Conservation (phyloP, 345 rosid species). For the Raphanus raphanistrum region DNA sequence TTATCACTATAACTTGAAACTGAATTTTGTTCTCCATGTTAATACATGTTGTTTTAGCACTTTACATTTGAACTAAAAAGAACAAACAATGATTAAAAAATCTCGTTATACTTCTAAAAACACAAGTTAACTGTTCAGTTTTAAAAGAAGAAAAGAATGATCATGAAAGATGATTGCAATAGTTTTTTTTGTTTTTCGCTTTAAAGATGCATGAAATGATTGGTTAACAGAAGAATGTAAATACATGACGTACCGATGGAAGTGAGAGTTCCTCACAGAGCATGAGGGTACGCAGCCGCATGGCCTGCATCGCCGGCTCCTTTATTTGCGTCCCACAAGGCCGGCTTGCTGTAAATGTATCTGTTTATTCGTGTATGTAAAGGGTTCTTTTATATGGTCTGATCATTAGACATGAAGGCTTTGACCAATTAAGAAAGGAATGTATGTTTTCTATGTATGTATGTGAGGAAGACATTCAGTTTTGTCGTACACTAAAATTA, state of each 20-base stretch:
- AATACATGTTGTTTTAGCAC: not conserved
- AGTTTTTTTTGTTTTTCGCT: not conserved
- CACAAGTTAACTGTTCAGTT: not conserved
- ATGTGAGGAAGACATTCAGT: slow-evolving; percentile 1
- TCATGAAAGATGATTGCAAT: not conserved
- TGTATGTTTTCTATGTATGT: no score
- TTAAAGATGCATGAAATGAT: slow-evolving; percentile 7
- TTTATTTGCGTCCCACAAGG: not conserved
- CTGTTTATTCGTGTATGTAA: not conserved
- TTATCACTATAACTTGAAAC: slow-evolving; percentile 37
- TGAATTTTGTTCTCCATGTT: slow-evolving; percentile 20
- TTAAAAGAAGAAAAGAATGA: not conserved
- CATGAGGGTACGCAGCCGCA: slow-evolving; percentile 32
- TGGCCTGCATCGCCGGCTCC: not conserved
- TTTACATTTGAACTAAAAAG: not conserved
- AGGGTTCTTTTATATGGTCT: not conserved
- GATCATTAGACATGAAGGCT: slow-evolving; percentile 8
- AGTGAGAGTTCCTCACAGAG: slow-evolving; percentile 35
- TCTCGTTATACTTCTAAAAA: not conserved
- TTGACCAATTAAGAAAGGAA: slow-evolving; percentile 16
- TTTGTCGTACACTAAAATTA: not conserved
- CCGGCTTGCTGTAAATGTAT: not conserved
- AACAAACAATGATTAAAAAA: not conserved
- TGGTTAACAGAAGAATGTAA: not conserved
- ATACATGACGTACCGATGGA: slow-evolving; percentile 28